Base-by-base conservation (phyloP, 2,329 filamentous ascomycete species). In the Aspergillus aculeatinus region DNA sequence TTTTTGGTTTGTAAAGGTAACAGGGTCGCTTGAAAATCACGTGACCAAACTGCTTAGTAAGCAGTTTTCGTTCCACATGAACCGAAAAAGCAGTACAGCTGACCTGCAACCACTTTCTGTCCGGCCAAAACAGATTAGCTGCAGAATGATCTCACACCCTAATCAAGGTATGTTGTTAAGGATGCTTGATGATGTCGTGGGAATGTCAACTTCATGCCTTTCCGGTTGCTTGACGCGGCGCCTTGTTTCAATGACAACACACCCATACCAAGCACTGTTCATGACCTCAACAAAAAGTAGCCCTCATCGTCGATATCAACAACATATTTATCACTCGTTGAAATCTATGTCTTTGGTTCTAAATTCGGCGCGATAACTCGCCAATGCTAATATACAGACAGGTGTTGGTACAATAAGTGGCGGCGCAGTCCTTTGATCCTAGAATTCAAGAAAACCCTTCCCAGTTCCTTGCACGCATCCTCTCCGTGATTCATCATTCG, bases 401-500 rank as follows among this genome's bases (percentile, higher is more conserved):
- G 14, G 16, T 44, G 16, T 44, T 44, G 39, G 7, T 44, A 44
- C 39, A 44, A 44, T 14, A 44, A 44, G 39, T 44, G 6, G 16
- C 6, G 16, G 39, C 39, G 16, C 39, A 44, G 14, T 6, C 14
- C 16, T 44, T 19, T 10, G n/a, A 44, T 44, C 39, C 6, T 44
- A 6, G 39, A 9, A 44, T 44, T 44, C 7, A 9, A 44, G 39
- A 44, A 19, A 44, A 5, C 14, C 35, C 35, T 23, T 16, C 25
- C 5, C n/a, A 10, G 16, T 33, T 19, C 33, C 42, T 48, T 31
- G 25, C 21, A 21, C 31, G 16, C 33, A 14, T 16, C 44, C 33
- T 33, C 35, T 25, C 52, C 16, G 33, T 52, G 54, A 61, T 53
- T 63, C 62, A 59, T 63, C 50, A 63, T 53, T 62, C 60, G 54